Base-by-base conservation (phyloP, 495 filamentous ascomycete genomes). In the Neurospora africana region DNA sequence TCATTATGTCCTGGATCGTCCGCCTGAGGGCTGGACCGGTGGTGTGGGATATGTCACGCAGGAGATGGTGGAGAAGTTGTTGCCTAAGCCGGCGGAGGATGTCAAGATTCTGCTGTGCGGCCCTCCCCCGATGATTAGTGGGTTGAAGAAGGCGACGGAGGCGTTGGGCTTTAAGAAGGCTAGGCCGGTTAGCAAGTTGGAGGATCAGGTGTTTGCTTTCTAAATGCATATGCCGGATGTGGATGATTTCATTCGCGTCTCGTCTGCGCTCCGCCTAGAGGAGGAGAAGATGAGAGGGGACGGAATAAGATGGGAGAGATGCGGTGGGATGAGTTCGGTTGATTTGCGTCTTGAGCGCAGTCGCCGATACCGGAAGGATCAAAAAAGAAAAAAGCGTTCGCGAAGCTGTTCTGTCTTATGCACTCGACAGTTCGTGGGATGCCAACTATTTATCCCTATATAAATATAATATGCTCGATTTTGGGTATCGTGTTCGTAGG, bases 131-230 rank as follows among this genome's bases (percentile, higher is more conserved):
- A 99, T 99, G 95, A 87, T 99, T 73, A 90, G 90, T 79, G 95
- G 95, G 15, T 92, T 99, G 85, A 99, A 99, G 91, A 98, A 98
- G 88, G 88, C 93, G 10, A 91, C 93, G 71, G 93, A 94, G 80
- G 86, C 87, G 73, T 86, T 98, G 10, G 95, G 95, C 70, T 99
- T 92, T 85, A 87, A 91, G 79, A 97, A 97, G 87, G 90, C 95
- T 39, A 88, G 89, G 71, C 92, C 94, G 38, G 94, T 98, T 76
- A 98, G 94, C 89, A 98, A 97, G 88, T 86, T 98, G 65, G 91
- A 93, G 79, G 95, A 99, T 81, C 95, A 98, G 82, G 93, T 99
- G 76, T 99, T 99, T 86, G 95, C 93, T 81, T 98, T 99, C 86
- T 97, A 93, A 38, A 11, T 38, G 37, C 37, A 38, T 38, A 33